Evolutionary conservation across 495 filamentous ascomycete species (phyloP), one percentile per base, ranked within the genome.

Genomic region (Penicillium canescens): DNA sequence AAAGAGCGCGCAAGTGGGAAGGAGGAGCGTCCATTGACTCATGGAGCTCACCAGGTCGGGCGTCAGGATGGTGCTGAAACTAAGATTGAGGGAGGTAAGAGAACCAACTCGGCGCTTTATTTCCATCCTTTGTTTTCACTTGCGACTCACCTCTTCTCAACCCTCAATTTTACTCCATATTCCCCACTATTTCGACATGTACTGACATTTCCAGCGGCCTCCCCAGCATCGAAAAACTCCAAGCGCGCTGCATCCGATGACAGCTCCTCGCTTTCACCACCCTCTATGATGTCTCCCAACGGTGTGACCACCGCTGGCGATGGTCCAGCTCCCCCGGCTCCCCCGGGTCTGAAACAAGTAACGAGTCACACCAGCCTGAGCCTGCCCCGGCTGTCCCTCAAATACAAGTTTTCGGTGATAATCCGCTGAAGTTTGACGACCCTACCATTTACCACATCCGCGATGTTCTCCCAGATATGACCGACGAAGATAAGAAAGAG

Each of bases 401-500:
- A 51, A 75, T 83, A 59, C 85, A 95, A 61, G 87, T 89, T 2
- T 96, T 99, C 61, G 93, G 92, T 36, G 86, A 94, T 10, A 91
- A 97, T 63, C 92, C 92, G 0, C 85, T 89, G n/a, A 88, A 84
- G 16, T 96, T 91, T 58, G 87, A 91, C 58, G 94, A 99, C 63
- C 91, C 92, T 0, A 97, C 92, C 35, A 79, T 97, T 43, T 99
- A 99, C 71, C 87, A 98, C 50, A 96, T 99, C 52, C 86, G 87
- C 12, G 79, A 87, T 1, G 75, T 91, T 8, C 80, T 77, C 5
- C 77, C 82, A 3, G 85, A 80, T 38, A 95, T 93, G 85, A 81
- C 81, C 4, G 85, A 92, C 55, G 89, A 92, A 5, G 86, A 93
- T 55, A 88, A 87, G 67, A 86, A 85, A 52, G 82, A 90, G 55